Conservation (phyloP, 176 grass and related monocot genomes). For the Zea mays region Zm-B73-REFERENCE-NAM-5.0 NC_050096.1:243957001-243957500, state of each 20-base stretch:
- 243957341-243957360: constrained; percentile 35
- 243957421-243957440: neutral
- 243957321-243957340: constrained; percentile 21
- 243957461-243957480: neutral
- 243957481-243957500: constrained; percentile 11
- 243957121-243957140: neutral
- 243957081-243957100: constrained; percentile 23
- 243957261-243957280: constrained; percentile 63
- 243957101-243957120: constrained; percentile 1
- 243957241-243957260: constrained; percentile 60
- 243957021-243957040: constrained; percentile 89
- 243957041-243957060: constrained; percentile 90
- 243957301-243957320: constrained; percentile 13
- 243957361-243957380: constrained; percentile 11
- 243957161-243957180: constrained; percentile 25
- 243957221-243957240: constrained; percentile 86
- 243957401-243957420: neutral
- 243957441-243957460: neutral
- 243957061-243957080: constrained; percentile 27
- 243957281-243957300: constrained; percentile 59
- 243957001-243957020: constrained; percentile 98
- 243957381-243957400: constrained; percentile 20
- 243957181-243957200: constrained; percentile 97
- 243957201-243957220: constrained; percentile 94
- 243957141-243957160: constrained; percentile 29